Evolutionary conservation across 106 monocot species (phyloP), one percentile per base, ranked within the genome.

Genomic region (Ottelia alismoides): DNA sequence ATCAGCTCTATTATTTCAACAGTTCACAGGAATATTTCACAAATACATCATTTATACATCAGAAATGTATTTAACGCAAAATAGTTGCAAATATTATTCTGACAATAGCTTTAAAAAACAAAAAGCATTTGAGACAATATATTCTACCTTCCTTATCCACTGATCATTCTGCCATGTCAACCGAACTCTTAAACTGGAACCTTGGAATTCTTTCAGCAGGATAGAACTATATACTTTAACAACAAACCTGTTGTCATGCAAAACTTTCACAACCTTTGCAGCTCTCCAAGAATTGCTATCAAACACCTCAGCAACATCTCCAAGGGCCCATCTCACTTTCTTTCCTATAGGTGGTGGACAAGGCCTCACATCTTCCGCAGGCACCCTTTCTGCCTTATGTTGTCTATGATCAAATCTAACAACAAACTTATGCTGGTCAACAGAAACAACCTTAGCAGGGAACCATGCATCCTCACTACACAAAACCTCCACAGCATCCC

Each of bases 291-390:
- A 58, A 27, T 57, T 20, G 17, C 23, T 31, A 60, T 72, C 65
- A 59, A 65, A 59, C 23, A 52, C 65, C 54, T 72, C 72, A 19
- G 54, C 54, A 19, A 60, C 19, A 20, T 66, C 72, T 47, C 65
- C 72, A 48, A 48, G 20, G 55, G 29, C 25, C 72, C 65, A 72
- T 27, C 48, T 52, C 44, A 48, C 25, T 20, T 27, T 49, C 45
- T n/a, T 22, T 2, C 16, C 0, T 6, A 25, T 47, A 48, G 18
- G 60, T 30, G 60, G 60, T 23, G 60, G 72, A 43, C 25, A 60
- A 20, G 65, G 60, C 65, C 65, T 65, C 27, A 66, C 27, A 49
- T 61, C 60, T 24, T 55, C 35, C 21, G 44, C 43, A 2, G 18
- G 30, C 52, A 65, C 65, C 19, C 26, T 72, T 46, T 65, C 65